A percentile compares a stretch with the other conserved stretches of the same genome.
Evolutionary conservation across 805 yeast species (phyloP).

Genomic region (Candida adriatica): DNA sequence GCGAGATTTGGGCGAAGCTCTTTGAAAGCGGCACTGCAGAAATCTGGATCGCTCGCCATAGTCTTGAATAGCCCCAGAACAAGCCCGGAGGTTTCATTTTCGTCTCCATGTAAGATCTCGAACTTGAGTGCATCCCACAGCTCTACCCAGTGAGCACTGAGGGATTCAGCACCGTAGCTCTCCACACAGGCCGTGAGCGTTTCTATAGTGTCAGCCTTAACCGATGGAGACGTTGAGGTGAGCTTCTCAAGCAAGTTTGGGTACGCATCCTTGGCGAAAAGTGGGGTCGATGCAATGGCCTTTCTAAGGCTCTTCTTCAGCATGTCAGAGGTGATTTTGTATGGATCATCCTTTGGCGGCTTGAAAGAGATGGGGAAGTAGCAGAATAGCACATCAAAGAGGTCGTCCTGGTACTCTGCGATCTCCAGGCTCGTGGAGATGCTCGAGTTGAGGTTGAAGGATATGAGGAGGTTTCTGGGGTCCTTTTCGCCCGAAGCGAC

Average conservation of each 20-base stretch:
- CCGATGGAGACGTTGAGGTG: conserved; percentile 65
- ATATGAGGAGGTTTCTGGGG: conserved; percentile 74
- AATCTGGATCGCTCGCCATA: conserved; percentile 32
- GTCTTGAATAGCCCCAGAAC: conserved; percentile 39
- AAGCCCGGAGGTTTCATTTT: conserved; percentile 34
- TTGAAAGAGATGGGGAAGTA: conserved; percentile 94
- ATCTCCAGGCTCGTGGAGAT: conserved; percentile 54
- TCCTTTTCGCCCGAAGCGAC: conserved; percentile 88
- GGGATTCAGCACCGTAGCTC: conserved; percentile 40
- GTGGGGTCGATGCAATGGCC: conserved; percentile 54
- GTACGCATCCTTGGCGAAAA: conserved; percentile 66
- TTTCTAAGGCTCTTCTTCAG: conserved; percentile 55
- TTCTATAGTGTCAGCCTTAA: conserved; percentile 64
- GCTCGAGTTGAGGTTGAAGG: conserved; percentile 48
- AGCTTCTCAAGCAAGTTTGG: conserved; percentile 76
- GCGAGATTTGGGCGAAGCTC: conserved; percentile 50
- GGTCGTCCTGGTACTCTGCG: conserved; percentile 44
- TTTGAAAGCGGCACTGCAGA: conserved; percentile 33
- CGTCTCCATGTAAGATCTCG: conserved; percentile 70
- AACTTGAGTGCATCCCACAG: conserved; percentile 86
- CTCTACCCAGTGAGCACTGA: conserved; percentile 58
- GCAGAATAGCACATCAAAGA: conserved; percentile 87
- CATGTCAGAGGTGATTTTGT: conserved; percentile 69
- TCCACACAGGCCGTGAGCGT: conserved; percentile 54
- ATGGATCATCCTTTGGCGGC: conserved; percentile 88